These are phyloP conservation scores for Barnettozyma hawaiiensis DNA, from an alignment of 1,139 yeast genomes.

Conservation along the genomic window DNA sequence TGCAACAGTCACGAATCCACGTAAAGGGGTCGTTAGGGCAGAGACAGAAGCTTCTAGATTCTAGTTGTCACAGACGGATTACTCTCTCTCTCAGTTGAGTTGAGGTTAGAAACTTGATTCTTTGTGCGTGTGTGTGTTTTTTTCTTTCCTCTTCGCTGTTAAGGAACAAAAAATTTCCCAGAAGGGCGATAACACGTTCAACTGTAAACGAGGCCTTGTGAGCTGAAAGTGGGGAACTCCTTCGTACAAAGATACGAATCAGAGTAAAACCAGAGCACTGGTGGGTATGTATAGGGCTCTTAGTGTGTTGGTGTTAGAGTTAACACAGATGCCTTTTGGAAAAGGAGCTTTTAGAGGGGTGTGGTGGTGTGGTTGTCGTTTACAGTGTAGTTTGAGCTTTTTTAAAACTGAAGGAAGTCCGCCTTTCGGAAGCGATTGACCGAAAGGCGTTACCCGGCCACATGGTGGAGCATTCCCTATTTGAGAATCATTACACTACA, in stretches of 20 bases:
- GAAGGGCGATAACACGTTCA: background rate
- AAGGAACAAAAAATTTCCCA: background rate
- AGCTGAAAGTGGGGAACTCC: background rate
- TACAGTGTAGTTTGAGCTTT: background rate
- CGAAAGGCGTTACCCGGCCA: background rate
- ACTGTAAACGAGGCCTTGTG: background rate
- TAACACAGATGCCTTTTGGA: background rate
- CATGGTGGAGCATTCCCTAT: too few species aligned
- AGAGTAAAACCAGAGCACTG: too few species aligned
- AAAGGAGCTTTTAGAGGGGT: background rate
- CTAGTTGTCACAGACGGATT: too few species aligned
- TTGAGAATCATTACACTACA: conserved; percentile 5
- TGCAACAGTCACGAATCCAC: too few species aligned
- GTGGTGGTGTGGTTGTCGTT: background rate
- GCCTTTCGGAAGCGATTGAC: background rate
- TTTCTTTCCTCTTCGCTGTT: background rate
- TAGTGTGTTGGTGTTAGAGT: background rate
- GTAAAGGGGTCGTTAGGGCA: too few species aligned
- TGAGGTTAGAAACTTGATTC: too few species aligned
- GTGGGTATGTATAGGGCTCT: background rate
- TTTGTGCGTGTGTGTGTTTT: too few species aligned
- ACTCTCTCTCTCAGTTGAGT: too few species aligned
- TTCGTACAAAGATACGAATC: too few species aligned
- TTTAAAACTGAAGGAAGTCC: background rate
- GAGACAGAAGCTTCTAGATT: too few species aligned